Conservation (phyloP, 2,329 filamentous ascomycete species). For the Xylaria sp. region DNA sequence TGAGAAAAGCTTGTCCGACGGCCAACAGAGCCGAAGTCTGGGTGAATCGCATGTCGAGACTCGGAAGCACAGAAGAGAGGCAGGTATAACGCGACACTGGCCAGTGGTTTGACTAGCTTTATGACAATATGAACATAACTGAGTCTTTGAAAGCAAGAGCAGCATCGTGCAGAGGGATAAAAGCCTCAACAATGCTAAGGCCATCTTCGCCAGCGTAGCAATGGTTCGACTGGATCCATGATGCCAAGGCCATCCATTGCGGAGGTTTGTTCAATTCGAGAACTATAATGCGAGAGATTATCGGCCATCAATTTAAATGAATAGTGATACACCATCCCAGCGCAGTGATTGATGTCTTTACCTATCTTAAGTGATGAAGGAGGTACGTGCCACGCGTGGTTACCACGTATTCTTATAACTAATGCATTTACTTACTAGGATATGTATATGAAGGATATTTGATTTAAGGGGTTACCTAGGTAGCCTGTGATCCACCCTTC, state of each 20-base stretch:
- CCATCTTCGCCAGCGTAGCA: background rate
- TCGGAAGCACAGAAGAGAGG: no score
- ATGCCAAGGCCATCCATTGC: slow-evolving; percentile 18
- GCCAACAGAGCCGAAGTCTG: background rate
- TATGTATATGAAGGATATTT: background rate
- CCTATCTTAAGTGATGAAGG: no score
- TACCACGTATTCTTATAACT: background rate
- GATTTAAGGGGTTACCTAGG: background rate
- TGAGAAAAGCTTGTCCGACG: slow-evolving; percentile 1
- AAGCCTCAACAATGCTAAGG: background rate
- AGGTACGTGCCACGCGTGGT: background rate
- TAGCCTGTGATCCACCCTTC: no score
- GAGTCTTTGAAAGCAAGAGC: background rate
- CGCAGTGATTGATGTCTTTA: background rate
- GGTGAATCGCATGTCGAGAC: slow-evolving; percentile 5
- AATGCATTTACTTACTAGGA: background rate
- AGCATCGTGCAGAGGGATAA: background rate
- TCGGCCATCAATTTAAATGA: background rate
- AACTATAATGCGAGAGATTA: background rate
- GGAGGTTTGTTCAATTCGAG: slow-evolving; percentile 8
- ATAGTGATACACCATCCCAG: background rate
- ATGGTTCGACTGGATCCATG: background rate
- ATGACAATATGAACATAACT: background rate
- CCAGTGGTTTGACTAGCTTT: background rate
- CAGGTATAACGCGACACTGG: background rate